Evolutionary conservation across 441 rosid species (phyloP), one percentile per base, ranked within the genome.

Genomic region (Populus hybrid): DNA sequence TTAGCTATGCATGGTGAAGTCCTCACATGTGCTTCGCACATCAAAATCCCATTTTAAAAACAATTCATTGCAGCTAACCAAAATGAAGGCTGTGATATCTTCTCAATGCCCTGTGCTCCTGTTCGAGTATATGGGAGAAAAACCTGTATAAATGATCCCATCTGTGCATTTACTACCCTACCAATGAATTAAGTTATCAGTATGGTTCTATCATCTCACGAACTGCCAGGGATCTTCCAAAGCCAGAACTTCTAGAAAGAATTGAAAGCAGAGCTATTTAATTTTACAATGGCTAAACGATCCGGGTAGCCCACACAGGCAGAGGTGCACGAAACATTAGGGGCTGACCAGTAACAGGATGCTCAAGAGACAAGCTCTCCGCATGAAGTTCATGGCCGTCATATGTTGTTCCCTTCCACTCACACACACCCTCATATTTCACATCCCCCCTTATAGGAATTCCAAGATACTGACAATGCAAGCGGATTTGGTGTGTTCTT

Each of bases 401-500:
- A 8, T 78, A 86, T 69, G 38, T 80, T 78, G 63, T 85, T 75
- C 91, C 95, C 72, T 85, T 83, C 95, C 97, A 88, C 79, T 90
- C 93, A 78, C 83, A 84, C 40, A 84, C 84, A n/a, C 99, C 99
- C 78, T 90, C 90, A 69, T 95, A 92, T 84, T 92, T 95, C 36
- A 92, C 95, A 85, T 94, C 99, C 69, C 97, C 99, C 84, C 86
- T 84, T 5, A 91, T 87, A n/a, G 97, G 81, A 75, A 94, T 88
- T 73, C 97, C 97, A 69, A 95, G 90, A 86, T 87, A 90, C 82
- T 90, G 99, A 77, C 96, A 92, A 81, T 95, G 99, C 87, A 95
- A 81, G 50, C 97, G 95, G 71, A 94, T 91, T 87, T 94, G 99
- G 88, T 95, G 99, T 0, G 98, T 95, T 80, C 97, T 89, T 67